Conservation (phyloP, 345 rosid genomes). For the Aurinia saxatilis region DNA sequence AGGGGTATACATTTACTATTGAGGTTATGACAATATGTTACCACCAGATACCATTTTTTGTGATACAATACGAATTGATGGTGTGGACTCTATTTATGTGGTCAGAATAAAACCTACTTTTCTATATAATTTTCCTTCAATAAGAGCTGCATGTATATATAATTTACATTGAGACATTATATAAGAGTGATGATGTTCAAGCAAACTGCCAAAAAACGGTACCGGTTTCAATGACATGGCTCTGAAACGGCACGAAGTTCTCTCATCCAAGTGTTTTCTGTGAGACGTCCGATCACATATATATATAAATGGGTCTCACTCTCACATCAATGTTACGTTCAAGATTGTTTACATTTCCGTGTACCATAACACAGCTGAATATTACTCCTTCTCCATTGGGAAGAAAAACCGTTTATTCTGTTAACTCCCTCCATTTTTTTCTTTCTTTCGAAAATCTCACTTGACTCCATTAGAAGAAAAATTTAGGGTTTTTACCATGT, state of each 20-base stretch:
- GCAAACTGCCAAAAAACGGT: neutral
- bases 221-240: neutral
- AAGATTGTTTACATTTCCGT: neutral
- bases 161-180: too few relatives aligned
- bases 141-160: too few relatives aligned
- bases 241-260: neutral
- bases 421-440: neutral
- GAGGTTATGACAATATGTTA: too few relatives aligned
- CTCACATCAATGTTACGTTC: neutral
- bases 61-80: too few relatives aligned
- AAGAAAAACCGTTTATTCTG: neutral
- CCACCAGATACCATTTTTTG: too few relatives aligned
- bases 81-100: too few relatives aligned
- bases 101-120: too few relatives aligned
- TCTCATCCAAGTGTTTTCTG: too few relatives aligned
- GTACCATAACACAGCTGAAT: neutral
- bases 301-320: neutral
- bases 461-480: neutral
- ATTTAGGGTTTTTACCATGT: neutral
- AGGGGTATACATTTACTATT: too few relatives aligned
- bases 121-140: too few relatives aligned
- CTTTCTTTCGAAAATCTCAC: neutral
- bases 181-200: neutral
- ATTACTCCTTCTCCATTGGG: neutral
- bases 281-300: too few relatives aligned